These are phyloP conservation scores for Eimeria tenella DNA, from an alignment of 169 alveolate genomes.

Conservation along the genomic window DNA sequence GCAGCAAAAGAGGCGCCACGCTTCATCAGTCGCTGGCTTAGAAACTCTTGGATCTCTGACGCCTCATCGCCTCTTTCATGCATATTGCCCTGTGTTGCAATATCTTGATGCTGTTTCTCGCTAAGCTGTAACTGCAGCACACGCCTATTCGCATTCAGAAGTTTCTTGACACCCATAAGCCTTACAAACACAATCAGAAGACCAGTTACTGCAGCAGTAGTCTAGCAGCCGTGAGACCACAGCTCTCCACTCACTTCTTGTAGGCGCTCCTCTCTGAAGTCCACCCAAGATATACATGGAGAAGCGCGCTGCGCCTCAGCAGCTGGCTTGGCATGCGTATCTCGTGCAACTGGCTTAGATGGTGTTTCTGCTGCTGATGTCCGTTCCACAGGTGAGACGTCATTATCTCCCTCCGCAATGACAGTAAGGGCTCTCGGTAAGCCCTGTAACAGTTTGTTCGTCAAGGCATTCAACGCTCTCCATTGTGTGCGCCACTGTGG, in stretches of 20 bases:
- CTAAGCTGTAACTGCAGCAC: conserved; percentile 41
- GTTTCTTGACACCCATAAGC: not conserved
- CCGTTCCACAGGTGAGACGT: not conserved
- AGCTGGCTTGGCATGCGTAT: not conserved
- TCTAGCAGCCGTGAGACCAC: not conserved
- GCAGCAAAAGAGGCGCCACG: conserved; percentile 17
- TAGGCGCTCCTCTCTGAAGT: conserved; percentile 55
- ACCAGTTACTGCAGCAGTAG: not conserved
- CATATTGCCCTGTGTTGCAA: conserved; percentile 3
- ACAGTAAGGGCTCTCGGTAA: conserved; percentile 53
- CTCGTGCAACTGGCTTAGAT: not conserved
- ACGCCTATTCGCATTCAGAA: not conserved
- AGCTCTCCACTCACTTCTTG: conserved; percentile 43
- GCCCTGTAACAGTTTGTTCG: conserved; percentile 60
- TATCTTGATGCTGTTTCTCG: not conserved
- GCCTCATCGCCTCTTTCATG: conserved; percentile 37
- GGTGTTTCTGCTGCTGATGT: not conserved
- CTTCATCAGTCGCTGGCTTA: conserved; percentile 34
- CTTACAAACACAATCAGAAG: not conserved
- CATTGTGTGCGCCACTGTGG: conserved; percentile 65
- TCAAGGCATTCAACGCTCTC: conserved; percentile 51
- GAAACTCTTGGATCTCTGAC: conserved; percentile 52
- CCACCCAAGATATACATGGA: conserved; percentile 39
- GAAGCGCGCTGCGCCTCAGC: not conserved
- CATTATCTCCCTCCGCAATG: conserved; percentile 50